These are phyloP conservation scores for Phytophthora pluvialis DNA, from an alignment of 352 stramenopile species.

Conservation along the genomic window DNA sequence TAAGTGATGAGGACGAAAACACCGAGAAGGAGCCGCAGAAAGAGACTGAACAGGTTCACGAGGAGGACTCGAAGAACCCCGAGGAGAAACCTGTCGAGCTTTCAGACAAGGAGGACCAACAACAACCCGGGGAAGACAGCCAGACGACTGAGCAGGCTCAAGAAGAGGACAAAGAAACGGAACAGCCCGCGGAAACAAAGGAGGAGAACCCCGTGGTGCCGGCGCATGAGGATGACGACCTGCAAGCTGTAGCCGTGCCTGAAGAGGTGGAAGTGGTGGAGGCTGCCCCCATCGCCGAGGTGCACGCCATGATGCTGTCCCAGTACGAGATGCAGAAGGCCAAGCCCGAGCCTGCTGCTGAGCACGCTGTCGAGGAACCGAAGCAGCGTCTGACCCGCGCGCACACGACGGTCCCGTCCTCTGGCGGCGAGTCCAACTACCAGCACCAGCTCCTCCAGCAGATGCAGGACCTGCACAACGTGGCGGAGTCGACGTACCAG, in stretches of 20 bases:
- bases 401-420: slow-evolving; percentile 34
- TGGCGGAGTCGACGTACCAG: slow-evolving; percentile 72
- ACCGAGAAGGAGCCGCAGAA: background rate
- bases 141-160: background rate
- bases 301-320: slow-evolving; percentile 32
- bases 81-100: background rate
- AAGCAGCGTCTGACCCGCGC: slow-evolving; percentile 29
- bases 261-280: slow-evolving; percentile 37
- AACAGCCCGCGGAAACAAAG: background rate
- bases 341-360: slow-evolving; percentile 3
- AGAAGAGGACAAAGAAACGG: slow-evolving; percentile 4
- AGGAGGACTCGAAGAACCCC: background rate
- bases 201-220: slow-evolving; percentile 1
- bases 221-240: background rate
- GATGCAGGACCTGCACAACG: slow-evolving; percentile 74
- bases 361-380: slow-evolving; percentile 4
- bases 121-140: background rate
- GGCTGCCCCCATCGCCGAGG: slow-evolving; percentile 31
- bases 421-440: slow-evolving; percentile 34
- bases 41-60: slow-evolving; percentile 7
- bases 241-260: slow-evolving; percentile 8
- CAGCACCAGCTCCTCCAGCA: slow-evolving; percentile 76
- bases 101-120: slow-evolving; percentile 7
- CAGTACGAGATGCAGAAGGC: slow-evolving; percentile 26
- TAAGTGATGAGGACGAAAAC: background rate